Conservation (phyloP, 139 green algal species). For the Gonium pectorale region DNA sequence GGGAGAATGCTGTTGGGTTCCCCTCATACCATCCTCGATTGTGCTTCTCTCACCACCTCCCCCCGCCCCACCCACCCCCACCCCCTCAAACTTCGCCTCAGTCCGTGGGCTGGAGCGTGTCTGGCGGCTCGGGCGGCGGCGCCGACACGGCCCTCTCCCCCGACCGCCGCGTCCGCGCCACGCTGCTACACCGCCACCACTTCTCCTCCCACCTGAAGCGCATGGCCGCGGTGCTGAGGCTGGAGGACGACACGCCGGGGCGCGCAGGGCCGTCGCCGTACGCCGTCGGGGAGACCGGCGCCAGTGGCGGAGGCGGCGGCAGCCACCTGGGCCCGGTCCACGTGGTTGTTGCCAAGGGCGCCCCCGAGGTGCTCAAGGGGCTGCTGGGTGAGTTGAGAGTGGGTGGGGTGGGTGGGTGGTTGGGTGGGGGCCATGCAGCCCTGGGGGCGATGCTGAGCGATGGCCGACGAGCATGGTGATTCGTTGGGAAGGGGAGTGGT, state of each 20-base stretch:
- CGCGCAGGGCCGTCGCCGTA: background rate
- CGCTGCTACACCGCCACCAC: conserved; percentile 88
- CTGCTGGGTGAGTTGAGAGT: conserved; percentile 70
- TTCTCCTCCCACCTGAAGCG: conserved; percentile 93
- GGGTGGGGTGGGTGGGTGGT: background rate
- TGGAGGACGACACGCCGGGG: conserved; percentile 52
- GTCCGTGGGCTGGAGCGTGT: conserved; percentile 69
- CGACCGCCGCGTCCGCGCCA: conserved; percentile 53
- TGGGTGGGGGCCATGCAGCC: no score
- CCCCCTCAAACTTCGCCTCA: no score
- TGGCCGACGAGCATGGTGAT: no score
- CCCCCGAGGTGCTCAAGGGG: conserved; percentile 84
- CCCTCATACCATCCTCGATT: no score
- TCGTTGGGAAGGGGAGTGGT: no score
- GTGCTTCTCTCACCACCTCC: no score
- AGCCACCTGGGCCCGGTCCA: background rate
- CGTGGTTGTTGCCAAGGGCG: conserved; percentile 85
- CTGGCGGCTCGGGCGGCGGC: conserved; percentile 15
- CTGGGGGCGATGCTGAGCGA: no score
- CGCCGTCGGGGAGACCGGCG: background rate
- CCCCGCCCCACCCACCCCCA: background rate
- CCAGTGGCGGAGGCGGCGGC: background rate
- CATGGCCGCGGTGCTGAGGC: conserved; percentile 86
- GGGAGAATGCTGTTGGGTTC: no score
- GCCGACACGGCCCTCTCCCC: conserved; percentile 35